These are phyloP conservation scores for Xylaria cubensis DNA, from an alignment of 495 filamentous ascomycete genomes.

Conservation along the genomic window DNA sequence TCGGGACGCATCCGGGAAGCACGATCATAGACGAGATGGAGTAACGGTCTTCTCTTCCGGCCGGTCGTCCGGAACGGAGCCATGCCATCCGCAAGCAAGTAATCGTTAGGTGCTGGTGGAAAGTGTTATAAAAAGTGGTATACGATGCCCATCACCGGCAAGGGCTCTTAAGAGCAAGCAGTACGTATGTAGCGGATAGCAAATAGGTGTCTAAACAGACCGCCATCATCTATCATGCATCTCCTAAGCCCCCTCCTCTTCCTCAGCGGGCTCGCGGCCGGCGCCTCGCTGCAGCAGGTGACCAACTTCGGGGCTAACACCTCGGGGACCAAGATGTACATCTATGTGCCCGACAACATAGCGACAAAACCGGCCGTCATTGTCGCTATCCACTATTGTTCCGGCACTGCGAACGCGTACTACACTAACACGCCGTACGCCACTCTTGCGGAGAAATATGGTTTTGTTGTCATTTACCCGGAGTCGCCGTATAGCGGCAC, in stretches of 20 bases:
- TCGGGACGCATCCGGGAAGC: neutral
- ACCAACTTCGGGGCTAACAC: slow-evolving; percentile 50
- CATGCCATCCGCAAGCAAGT: slow-evolving; percentile 16
- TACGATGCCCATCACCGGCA: neutral
- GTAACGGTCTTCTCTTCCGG: slow-evolving; percentile 4
- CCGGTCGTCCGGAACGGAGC: slow-evolving; percentile 1
- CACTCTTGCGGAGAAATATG: slow-evolving; percentile 56
- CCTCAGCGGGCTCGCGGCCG: slow-evolving; percentile 19
- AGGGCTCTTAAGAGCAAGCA: neutral
- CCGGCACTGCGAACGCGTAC: slow-evolving; percentile 57
- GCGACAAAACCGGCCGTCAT: slow-evolving; percentile 53
- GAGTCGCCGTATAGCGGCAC: slow-evolving; percentile 52
- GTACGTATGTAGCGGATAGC: neutral
- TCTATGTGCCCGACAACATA: slow-evolving; percentile 53
- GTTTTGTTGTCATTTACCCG: slow-evolving; percentile 66
- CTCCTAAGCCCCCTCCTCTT: neutral
- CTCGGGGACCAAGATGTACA: slow-evolving; percentile 49
- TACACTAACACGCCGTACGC: slow-evolving; percentile 57
- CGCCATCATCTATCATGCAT: slow-evolving; percentile 13
- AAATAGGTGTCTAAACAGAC: neutral
- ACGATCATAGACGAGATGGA: neutral
- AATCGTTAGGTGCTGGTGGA: neutral
- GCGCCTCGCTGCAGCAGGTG: slow-evolving; percentile 45
- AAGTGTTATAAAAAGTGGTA: slow-evolving; percentile 10
- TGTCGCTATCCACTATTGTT: slow-evolving; percentile 64